These are phyloP conservation scores for Cordyceps pruinosa DNA, from an alignment of 2,329 filamentous ascomycete genomes.

Conservation along the genomic window DNA sequence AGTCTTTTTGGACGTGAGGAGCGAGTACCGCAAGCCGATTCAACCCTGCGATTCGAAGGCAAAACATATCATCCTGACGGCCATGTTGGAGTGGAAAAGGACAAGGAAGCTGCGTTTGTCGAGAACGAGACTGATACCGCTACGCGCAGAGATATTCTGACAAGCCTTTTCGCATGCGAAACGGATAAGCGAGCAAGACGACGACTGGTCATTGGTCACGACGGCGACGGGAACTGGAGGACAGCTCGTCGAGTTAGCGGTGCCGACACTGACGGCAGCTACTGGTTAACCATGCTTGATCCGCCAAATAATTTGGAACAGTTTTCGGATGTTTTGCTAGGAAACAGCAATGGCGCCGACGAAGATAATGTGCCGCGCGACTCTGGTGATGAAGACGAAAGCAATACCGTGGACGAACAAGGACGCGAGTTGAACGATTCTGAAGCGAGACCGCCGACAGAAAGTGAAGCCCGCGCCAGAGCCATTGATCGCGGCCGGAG, in stretches of 20 bases:
- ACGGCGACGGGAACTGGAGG: constrained; percentile 30
- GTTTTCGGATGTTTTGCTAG: constrained; percentile 33
- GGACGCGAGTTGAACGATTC: constrained; percentile 18
- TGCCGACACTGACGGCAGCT: constrained; percentile 30
- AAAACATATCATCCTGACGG: constrained; percentile 58
- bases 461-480: constrained; percentile 35
- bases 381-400: constrained; percentile 20
- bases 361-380: constrained; percentile 21
- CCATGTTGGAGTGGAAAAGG: constrained; percentile 56
- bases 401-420: constrained; percentile 3
- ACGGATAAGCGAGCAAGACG: constrained; percentile 23
- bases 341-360: constrained; percentile 22
- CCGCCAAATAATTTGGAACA: constrained; percentile 39
- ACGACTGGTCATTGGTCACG: constrained; percentile 23
- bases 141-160: constrained; percentile 54
- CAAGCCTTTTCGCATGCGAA: constrained; percentile 40
- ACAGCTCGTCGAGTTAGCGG: constrained; percentile 26
- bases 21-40: constrained; percentile 56
- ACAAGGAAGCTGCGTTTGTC: constrained; percentile 48
- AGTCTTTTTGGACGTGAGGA: constrained; percentile 67
- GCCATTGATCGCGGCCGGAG: constrained; percentile 30
- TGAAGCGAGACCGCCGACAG: constrained; percentile 27
- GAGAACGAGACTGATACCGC: constrained; percentile 55
- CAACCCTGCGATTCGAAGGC: constrained; percentile 51
- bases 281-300: constrained; percentile 38